Evolutionary conservation across 441 rosid genomes (phyloP).

Genomic region (Pelargonium citronellum): DNA sequence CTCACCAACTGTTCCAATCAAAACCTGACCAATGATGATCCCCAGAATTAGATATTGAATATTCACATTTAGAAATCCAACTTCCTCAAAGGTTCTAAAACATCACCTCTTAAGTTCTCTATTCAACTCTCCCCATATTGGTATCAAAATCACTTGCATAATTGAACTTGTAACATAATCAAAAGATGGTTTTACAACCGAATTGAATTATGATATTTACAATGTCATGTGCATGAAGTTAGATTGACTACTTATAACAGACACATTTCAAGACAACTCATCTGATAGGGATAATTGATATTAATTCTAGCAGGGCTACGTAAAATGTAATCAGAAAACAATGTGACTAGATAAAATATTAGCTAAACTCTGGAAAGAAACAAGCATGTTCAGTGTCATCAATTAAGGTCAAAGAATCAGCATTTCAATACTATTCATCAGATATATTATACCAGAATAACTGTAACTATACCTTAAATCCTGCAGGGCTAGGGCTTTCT

Average conservation of each 20-base stretch:
- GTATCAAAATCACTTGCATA: not conserved
- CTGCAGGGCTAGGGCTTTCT: conserved; percentile 84
- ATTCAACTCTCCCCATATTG: not conserved
- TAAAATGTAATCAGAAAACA: not conserved
- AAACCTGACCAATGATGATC: not conserved
- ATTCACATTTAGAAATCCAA: not conserved
- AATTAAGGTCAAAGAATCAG: not conserved
- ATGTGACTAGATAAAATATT: not conserved
- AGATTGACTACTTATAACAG: conserved; percentile 1
- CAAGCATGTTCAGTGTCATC: conserved; percentile 1
- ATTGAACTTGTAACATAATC: not conserved
- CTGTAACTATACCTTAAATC: conserved; percentile 72
- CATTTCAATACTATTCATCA: not conserved
- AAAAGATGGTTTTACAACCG: conserved; percentile 1
- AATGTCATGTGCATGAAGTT: not conserved
- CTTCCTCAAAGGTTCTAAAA: not conserved
- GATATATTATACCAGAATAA: not conserved
- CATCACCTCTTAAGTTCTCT: not conserved
- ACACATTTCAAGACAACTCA: not conserved
- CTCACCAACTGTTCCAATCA: conserved; percentile 4
- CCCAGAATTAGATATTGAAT: not conserved
- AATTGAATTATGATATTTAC: not conserved
- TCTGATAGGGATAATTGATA: not conserved
- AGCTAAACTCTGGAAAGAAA: conserved; percentile 2
- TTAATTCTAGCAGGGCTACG: not conserved